Percentiles rank a stretch among this genome's conserved stretches.
phyloP scores from a whole-genome alignment of 306 rosid genomes.

The Trifolium repens region DNA sequence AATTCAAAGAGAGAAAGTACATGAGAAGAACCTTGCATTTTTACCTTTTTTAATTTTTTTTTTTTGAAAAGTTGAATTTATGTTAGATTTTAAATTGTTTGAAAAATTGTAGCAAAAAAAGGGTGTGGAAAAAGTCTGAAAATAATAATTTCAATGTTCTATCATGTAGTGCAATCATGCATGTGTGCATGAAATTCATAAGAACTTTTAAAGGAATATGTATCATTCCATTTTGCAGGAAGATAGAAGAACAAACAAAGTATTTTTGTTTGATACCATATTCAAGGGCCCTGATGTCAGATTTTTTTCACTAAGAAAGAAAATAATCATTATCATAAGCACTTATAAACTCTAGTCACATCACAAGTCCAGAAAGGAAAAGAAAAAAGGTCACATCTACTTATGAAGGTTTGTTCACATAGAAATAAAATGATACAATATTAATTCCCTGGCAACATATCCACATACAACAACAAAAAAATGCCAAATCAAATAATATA shows the following conservation, averaged over 20 bases:
- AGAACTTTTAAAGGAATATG: conserved; percentile 39
- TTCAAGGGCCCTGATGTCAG: conserved; percentile 41
- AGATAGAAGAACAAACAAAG: conserved; percentile 45
- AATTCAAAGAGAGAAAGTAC: conserved; percentile 43
- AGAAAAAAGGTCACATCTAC: conserved; percentile 19
- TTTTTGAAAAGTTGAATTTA: conserved; percentile 21
- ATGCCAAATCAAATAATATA: not conserved
- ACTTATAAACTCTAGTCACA: conserved; percentile 21
- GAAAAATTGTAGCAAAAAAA: conserved; percentile 40
- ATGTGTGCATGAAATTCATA: conserved; percentile 60
- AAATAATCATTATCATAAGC: conserved; percentile 2
- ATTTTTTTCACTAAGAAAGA: conserved; percentile 19
- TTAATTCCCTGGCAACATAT: not conserved
- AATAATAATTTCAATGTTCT: conserved; percentile 51
- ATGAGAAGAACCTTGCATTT: conserved; percentile 41
- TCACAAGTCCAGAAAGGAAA: conserved; percentile 21
- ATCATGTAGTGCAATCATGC: conserved; percentile 57
- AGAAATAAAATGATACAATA: not conserved
- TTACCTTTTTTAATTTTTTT: not conserved
- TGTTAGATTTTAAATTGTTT: conserved; percentile 28
- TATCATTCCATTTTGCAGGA: conserved; percentile 45
- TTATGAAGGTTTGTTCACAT: conserved; percentile 12
- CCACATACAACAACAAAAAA: not conserved
- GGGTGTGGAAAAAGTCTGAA: conserved; percentile 39
- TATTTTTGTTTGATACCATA: conserved; percentile 40